Percentiles rank a stretch among this genome's conserved stretches.
Conservation (phyloP, 768 basidiomycete species). For the Lanmaoa pseudosensibilis region DNA sequence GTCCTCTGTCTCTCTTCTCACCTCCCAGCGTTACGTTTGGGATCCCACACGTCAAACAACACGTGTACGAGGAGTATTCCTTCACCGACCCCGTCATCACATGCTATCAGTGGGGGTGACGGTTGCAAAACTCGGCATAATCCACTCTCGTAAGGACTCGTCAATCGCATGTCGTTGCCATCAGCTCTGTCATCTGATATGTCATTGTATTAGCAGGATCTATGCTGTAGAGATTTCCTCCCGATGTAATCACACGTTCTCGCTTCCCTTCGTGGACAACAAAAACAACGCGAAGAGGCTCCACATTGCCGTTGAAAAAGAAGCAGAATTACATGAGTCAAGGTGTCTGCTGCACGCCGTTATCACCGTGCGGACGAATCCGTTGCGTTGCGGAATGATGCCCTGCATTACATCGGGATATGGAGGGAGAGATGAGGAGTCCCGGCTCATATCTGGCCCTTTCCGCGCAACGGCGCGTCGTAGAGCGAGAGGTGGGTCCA, state of each 20-base stretch:
- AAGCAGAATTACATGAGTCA: constrained; percentile 32
- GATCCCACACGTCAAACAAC: no score
- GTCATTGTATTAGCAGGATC: constrained; percentile 29
- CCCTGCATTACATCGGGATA: neutral
- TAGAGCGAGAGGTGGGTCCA: neutral
- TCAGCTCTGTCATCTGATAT: neutral
- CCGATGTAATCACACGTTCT: constrained; percentile 15
- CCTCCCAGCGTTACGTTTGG: no score
- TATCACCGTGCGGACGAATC: constrained; percentile 30
- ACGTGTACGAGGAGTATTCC: no score
- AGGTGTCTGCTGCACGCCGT: constrained; percentile 28
- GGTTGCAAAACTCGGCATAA: neutral
- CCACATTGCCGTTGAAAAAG: constrained; percentile 36
- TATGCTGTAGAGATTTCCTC: constrained; percentile 10
- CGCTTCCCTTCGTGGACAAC: constrained; percentile 20
- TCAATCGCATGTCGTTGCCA: neutral
- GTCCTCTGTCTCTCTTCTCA: constrained; percentile 33
- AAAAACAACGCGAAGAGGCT: constrained; percentile 24
- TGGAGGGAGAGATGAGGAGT: neutral
- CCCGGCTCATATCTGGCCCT: neutral
- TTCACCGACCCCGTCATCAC: neutral
- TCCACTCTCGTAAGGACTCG: neutral
- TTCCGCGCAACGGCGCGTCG: neutral
- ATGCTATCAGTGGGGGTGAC: neutral
- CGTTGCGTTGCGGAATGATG: constrained; percentile 24